phyloP scores from a whole-genome alignment of 2,329 filamentous ascomycete species.

The Escovopsis sp. region DNA sequence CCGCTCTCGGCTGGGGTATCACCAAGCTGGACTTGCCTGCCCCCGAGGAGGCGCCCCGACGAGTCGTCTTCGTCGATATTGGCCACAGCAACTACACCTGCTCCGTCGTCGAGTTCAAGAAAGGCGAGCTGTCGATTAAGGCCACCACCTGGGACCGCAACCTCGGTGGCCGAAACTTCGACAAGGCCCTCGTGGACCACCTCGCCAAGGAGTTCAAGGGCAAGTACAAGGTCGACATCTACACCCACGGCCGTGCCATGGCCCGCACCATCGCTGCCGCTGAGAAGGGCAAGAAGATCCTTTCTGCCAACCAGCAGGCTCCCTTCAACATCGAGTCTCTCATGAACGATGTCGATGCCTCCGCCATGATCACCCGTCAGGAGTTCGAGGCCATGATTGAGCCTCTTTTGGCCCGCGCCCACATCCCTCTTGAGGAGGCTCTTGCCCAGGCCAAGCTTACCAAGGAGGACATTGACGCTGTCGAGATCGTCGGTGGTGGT shows the following conservation, averaged over 20 bases:
- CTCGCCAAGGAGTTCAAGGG: conserved; percentile 92
- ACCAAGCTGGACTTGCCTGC: conserved; percentile 87
- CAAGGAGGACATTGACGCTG: conserved; percentile 78
- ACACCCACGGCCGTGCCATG: conserved; percentile 75
- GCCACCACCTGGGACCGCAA: conserved; percentile 85
- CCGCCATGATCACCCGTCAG: conserved; percentile 77
- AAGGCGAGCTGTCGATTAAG: conserved; percentile 92
- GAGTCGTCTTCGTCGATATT: conserved; percentile 86
- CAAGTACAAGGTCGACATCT: conserved; percentile 95
- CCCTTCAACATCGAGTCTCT: conserved; percentile 94
- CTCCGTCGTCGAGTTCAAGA: conserved; percentile 90
- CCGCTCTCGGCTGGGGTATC: conserved; percentile 92
- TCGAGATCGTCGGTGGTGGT: conserved; percentile 90
- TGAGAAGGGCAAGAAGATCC: conserved; percentile 96
- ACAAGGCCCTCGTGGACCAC: conserved; percentile 88
- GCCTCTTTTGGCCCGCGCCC: conserved; percentile 62
- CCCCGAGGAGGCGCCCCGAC: conserved; percentile 79
- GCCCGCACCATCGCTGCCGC: conserved; percentile 76
- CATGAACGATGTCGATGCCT: conserved; percentile 95
- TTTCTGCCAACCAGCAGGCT: conserved; percentile 86
- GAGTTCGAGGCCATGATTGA: conserved; percentile 86
- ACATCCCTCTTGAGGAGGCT: conserved; percentile 71
- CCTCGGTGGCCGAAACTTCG: conserved; percentile 94
- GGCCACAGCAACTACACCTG: conserved; percentile 93
- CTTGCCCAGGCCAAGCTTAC: conserved; percentile 87